Evolutionary conservation across 257 asterid species (phyloP).

Genomic region (Solanum chiquidenum): DNA sequence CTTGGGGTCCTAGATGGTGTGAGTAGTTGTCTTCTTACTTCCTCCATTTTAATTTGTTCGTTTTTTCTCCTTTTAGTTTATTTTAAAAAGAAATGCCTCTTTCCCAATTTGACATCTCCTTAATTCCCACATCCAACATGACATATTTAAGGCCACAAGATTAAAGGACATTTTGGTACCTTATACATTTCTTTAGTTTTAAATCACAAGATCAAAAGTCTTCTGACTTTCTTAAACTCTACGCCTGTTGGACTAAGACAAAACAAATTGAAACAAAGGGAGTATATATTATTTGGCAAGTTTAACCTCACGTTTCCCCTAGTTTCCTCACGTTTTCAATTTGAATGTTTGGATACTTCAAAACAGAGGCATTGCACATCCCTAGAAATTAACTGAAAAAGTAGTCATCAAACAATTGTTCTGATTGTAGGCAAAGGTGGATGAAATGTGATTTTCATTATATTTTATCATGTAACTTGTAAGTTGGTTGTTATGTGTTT

Average conservation of each 20-base stretch:
- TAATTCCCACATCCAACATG: neutral
- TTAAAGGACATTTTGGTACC: neutral
- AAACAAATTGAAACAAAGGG: neutral
- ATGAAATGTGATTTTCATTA: neutral
- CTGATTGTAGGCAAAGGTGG: neutral
- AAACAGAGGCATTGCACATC: neutral
- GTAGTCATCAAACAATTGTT: neutral
- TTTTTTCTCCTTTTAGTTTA: neutral
- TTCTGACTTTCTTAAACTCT: neutral
- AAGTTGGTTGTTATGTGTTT: neutral
- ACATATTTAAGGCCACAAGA: neutral
- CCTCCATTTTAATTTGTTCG: neutral
- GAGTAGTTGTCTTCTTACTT: neutral
- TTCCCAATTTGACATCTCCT: neutral
- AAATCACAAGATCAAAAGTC: neutral
- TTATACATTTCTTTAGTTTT: neutral
- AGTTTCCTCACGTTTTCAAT: neutral
- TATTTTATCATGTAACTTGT: neutral
- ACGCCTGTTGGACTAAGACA: fast-evolving
- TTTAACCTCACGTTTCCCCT: neutral
- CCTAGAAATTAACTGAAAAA: neutral
- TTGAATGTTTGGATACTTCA: neutral
- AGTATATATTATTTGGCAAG: neutral
- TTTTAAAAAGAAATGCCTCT: neutral
- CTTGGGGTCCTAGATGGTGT: neutral